A percentile compares a stretch with the other conserved stretches of the same genome.
phyloP scores from a whole-genome alignment of 257 asterid genomes.

The Fraxinus pennsylvanica region DNA sequence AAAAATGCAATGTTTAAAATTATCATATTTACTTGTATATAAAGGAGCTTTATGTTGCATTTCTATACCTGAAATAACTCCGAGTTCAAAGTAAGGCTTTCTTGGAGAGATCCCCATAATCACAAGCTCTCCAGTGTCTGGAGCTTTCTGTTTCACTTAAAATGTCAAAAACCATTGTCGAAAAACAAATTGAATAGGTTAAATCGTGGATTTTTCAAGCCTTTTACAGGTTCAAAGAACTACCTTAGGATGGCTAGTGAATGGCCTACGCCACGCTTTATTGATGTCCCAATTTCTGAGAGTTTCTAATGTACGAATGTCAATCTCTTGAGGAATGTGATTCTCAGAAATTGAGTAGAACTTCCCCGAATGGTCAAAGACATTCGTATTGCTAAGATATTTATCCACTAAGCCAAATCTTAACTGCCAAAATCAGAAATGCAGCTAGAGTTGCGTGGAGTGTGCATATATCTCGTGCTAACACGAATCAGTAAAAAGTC shows the following conservation, averaged over 20 bases:
- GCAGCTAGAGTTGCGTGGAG: too few species aligned
- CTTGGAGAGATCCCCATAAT: conserved; percentile 12
- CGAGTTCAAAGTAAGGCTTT: conserved; percentile 25
- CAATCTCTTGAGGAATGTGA: conserved; percentile 47
- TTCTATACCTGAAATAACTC: conserved; percentile 30
- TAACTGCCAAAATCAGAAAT: conserved; percentile 31
- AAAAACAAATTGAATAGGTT: too few species aligned
- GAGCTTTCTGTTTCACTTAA: conserved; percentile 49
- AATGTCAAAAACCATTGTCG: too few species aligned
- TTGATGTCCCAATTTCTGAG: conserved; percentile 40
- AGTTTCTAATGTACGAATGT: conserved; percentile 39
- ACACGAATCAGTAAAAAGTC: too few species aligned
- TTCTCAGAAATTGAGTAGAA: conserved; percentile 49
- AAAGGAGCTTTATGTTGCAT: conserved; percentile 51
- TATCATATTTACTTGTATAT: too few species aligned
- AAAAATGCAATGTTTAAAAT: too few species aligned
- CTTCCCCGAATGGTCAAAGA: conserved; percentile 50
- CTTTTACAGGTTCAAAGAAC: too few species aligned
- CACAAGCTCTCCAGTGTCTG: conserved; percentile 29
- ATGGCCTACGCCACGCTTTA: conserved; percentile 49
- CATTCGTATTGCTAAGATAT: conserved; percentile 49
- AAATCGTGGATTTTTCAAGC: too few species aligned
- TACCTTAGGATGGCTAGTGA: conserved; percentile 64
- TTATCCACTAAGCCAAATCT: conserved; percentile 52
- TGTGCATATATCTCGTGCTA: too few species aligned